Evolutionary conservation across 108 stramenopile genomes (phyloP).

Genomic region (Cyclotella choctawhatcheeana): DNA sequence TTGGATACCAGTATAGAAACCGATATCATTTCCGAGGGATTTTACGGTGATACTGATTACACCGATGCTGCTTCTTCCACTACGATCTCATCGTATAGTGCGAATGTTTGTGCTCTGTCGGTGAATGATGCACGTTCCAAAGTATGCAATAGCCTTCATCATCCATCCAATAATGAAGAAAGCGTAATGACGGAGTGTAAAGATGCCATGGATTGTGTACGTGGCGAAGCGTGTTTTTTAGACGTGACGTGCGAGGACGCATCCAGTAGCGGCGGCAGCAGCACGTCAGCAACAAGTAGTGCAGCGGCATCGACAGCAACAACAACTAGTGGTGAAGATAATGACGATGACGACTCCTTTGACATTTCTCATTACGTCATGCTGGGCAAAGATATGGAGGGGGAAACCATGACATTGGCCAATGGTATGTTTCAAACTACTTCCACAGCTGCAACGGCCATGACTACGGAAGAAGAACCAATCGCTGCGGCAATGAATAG

Average conservation of each 20-base stretch:
- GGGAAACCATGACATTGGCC: background rate
- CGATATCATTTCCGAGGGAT: background rate
- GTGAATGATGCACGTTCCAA: background rate
- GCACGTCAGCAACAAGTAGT: background rate
- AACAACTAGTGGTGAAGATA: background rate
- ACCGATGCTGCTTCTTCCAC: background rate
- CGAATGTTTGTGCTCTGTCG: background rate
- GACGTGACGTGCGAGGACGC: background rate
- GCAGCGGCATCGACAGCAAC: background rate
- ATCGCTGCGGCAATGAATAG: too few relatives aligned
- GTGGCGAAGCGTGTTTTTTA: conserved; percentile 6
- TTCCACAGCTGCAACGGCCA: background rate
- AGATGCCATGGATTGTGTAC: background rate
- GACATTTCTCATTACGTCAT: background rate
- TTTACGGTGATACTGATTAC: background rate
- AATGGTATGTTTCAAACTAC: background rate
- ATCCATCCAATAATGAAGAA: too few relatives aligned
- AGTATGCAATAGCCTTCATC: background rate
- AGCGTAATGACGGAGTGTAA: background rate
- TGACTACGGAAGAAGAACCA: too few relatives aligned
- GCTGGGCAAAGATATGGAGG: background rate
- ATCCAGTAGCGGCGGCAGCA: background rate
- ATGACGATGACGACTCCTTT: background rate
- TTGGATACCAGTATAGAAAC: background rate
- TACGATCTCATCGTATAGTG: too few relatives aligned